phyloP scores from a whole-genome alignment of 1,139 yeast genomes.

The Scheffersomyces cryptocercus region DNA sequence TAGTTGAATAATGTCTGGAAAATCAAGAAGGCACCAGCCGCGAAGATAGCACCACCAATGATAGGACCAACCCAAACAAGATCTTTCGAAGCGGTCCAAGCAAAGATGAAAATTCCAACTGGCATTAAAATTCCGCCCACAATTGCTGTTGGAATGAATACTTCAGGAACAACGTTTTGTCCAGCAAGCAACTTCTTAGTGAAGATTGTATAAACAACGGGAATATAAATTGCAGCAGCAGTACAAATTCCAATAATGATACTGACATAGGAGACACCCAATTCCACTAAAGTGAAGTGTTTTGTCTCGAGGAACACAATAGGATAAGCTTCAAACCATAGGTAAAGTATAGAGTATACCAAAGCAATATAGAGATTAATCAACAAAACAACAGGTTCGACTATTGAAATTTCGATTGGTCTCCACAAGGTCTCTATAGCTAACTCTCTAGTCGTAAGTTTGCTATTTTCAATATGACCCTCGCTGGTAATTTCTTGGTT shows the following conservation, averaged over 20 bases:
- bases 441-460: conserved; percentile 20
- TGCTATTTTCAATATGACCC: conserved; percentile 27
- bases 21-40: conserved; percentile 37
- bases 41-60: conserved; percentile 42
- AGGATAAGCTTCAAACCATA: conserved; percentile 66
- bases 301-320: conserved; percentile 47
- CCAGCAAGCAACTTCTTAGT: conserved; percentile 25
- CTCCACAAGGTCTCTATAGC: conserved; percentile 48
- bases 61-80: conserved; percentile 48
- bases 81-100: conserved; percentile 46
- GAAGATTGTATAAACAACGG: conserved; percentile 20
- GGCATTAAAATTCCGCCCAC: conserved; percentile 45
- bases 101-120: conserved; percentile 47
- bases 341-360: conserved; percentile 54
- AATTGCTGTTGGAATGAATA: conserved; percentile 44
- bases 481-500: conserved; percentile 29
- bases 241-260: conserved; percentile 44
- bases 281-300: conserved; percentile 49
- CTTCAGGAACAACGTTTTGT: conserved; percentile 35
- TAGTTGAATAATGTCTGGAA: conserved; percentile 43
- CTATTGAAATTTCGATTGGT: conserved; percentile 43
- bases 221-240: conserved; percentile 27
- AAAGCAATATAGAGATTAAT: conserved; percentile 53
- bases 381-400: conserved; percentile 48
- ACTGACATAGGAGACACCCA: conserved; percentile 49